phyloP scores from a whole-genome alignment of 192 early-diverging fungal species.

The Coemansia sp. region DNA sequence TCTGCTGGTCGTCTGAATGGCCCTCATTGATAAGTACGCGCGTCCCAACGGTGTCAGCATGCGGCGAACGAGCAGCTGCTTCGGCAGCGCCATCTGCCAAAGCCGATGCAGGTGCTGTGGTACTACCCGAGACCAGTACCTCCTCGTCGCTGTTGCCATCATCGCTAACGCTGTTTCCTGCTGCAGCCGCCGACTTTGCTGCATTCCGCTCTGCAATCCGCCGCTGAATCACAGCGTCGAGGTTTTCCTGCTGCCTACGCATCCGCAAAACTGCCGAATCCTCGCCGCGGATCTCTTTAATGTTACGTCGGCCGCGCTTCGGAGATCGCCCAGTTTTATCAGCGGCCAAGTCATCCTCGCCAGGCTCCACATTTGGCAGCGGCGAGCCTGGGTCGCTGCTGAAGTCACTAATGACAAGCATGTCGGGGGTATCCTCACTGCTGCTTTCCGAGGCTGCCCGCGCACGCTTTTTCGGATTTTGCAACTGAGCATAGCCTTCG shows the following conservation, averaged over 20 bases:
- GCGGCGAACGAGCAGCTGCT: background rate
- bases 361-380: background rate
- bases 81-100: background rate
- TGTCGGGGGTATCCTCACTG: too few species aligned
- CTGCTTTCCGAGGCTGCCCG: too few species aligned
- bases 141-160: background rate
- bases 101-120: background rate
- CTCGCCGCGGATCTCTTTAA: slow-evolving; percentile 35
- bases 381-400: too few species aligned
- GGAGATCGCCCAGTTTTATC: background rate
- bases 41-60: background rate
- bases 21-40: slow-evolving; percentile 63
- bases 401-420: too few species aligned
- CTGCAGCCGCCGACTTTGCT: background rate
- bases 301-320: slow-evolving; percentile 24
- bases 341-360: background rate
- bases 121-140: slow-evolving; percentile 6
- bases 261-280: slow-evolving; percentile 15
- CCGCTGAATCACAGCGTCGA: slow-evolving; percentile 10
- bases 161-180: background rate
- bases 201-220: slow-evolving; percentile 11
- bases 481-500: too few species aligned
- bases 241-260: slow-evolving; percentile 8
- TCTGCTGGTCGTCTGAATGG: slow-evolving; percentile 8
- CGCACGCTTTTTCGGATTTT: too few species aligned